These are phyloP conservation scores for Penicillium atrosanguineum DNA, from an alignment of 495 filamentous ascomycete genomes.

Conservation along the genomic window DNA sequence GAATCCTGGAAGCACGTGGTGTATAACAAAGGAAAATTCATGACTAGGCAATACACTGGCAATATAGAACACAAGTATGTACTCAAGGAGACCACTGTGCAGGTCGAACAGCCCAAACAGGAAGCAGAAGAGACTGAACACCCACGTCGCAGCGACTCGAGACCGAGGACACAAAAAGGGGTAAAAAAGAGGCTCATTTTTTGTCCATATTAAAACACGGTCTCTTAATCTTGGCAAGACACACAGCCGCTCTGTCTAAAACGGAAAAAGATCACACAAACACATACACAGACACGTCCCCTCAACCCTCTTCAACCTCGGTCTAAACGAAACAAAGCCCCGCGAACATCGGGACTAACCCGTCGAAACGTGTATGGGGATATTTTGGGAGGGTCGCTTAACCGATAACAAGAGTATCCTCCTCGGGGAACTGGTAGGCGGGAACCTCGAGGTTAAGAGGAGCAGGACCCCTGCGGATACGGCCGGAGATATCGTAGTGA, in stretches of 20 bases:
- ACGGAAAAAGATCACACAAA: slow-evolving; percentile 27
- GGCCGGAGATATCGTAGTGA: slow-evolving; percentile 99
- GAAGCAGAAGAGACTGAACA: slow-evolving; percentile 7
- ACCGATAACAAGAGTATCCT: slow-evolving; percentile 77
- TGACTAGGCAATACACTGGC: slow-evolving; percentile 33
- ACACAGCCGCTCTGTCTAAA: slow-evolving; percentile 44
- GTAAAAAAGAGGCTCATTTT: slow-evolving; percentile 36
- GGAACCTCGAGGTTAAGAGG: slow-evolving; percentile 97
- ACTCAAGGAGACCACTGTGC: slow-evolving; percentile 26
- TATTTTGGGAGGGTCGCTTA: slow-evolving; percentile 37
- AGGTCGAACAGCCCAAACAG: background rate
- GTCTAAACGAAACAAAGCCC: slow-evolving; percentile 22
- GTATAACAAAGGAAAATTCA: slow-evolving; percentile 31
- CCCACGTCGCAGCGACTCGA: slow-evolving; percentile 18
- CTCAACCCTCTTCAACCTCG: slow-evolving; percentile 12
- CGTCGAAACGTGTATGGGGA: slow-evolving; percentile 10
- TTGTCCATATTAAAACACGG: slow-evolving; percentile 50
- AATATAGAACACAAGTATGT: slow-evolving; percentile 35
- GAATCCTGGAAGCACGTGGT: background rate
- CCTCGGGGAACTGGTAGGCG: slow-evolving; percentile 79
- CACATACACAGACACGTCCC: slow-evolving; percentile 30
- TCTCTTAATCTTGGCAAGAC: slow-evolving; percentile 47
- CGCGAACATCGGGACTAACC: background rate
- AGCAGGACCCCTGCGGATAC: slow-evolving; percentile 91
- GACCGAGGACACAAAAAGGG: slow-evolving; percentile 22